These are phyloP conservation scores for Tolypocladium sp. DNA, from an alignment of 2,329 filamentous ascomycete species.

Conservation along the genomic window DNA sequence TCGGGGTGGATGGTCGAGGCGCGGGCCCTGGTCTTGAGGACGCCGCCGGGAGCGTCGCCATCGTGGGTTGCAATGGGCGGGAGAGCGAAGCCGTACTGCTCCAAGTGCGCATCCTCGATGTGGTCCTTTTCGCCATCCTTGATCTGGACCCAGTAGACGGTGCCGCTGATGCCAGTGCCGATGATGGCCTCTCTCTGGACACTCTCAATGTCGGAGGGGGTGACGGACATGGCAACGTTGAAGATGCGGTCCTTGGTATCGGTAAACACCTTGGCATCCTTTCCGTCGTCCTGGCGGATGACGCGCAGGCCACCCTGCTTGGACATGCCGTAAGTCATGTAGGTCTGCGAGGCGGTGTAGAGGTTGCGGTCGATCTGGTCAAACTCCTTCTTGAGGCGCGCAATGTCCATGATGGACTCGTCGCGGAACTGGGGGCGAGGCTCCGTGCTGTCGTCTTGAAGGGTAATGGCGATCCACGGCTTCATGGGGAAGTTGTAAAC, in stretches of 20 bases:
- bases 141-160: conserved; percentile 91
- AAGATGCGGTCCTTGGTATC: conserved; percentile 90
- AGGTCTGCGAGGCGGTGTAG: conserved; percentile 78
- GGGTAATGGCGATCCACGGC: conserved; percentile 84
- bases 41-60: conserved; percentile 82
- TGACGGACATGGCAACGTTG: conserved; percentile 77
- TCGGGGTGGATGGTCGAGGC: conserved; percentile 83
- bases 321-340: conserved; percentile 89
- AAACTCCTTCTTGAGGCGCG: conserved; percentile 92
- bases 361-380: conserved; percentile 94
- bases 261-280: conserved; percentile 84
- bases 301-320: conserved; percentile 89
- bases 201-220: conserved; percentile 44
- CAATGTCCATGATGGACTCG: conserved; percentile 83
- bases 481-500: conserved; percentile 96
- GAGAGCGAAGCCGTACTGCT: conserved; percentile 80
- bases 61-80: conserved; percentile 80
- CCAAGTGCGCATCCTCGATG: conserved; percentile 68
- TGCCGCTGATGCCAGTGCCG: conserved; percentile 86
- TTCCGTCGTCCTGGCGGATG: conserved; percentile 88
- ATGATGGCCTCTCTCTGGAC: conserved; percentile 72
- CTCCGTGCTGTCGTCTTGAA: conserved; percentile 50
- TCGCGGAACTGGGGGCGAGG: conserved; percentile 59
- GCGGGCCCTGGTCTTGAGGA: conserved; percentile 91
- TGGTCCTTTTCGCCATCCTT: conserved; percentile 69